Conservation (phyloP, 2,329 filamentous ascomycete species). For the Trichophyton rubrum region DNA sequence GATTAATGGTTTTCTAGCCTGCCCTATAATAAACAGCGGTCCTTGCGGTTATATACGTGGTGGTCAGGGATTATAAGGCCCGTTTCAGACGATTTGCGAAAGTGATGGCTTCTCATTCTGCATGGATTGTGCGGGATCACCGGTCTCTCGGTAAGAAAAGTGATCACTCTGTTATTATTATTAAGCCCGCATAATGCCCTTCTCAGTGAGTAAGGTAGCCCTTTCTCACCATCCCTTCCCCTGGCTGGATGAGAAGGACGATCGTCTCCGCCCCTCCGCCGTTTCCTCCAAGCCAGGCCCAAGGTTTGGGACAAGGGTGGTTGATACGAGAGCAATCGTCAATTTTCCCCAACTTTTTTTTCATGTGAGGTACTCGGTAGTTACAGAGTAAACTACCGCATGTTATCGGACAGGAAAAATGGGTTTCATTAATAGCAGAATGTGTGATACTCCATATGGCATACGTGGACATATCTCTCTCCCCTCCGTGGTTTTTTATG, state of each 20-base stretch:
- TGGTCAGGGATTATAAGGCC: neutral
- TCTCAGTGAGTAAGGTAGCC: neutral
- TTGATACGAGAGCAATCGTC: conserved; percentile 3
- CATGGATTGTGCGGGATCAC: conserved; percentile 4
- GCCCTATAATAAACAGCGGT: neutral
- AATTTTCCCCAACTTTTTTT: neutral
- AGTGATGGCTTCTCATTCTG: neutral
- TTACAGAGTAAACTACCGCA: neutral
- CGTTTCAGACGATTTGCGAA: neutral
- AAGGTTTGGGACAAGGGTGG: neutral
- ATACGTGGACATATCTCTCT: neutral
- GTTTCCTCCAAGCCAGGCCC: neutral
- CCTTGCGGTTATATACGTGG: conserved; percentile 1
- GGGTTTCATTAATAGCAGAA: neutral
- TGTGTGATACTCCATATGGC: neutral
- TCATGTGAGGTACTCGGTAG: neutral
- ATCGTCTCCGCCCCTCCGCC: neutral
- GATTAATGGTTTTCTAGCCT: neutral
- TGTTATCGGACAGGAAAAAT: neutral
- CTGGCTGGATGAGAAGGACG: neutral
- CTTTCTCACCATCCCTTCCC: neutral
- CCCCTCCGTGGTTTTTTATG: neutral
- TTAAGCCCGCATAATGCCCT: neutral
- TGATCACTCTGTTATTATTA: conserved; percentile 4
- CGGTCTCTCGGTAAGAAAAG: conserved; percentile 5